Evolutionary conservation across 2,329 filamentous ascomycete genomes (phyloP), one percentile per base, ranked within the genome.

Genomic region (Fusarium nelsonii): DNA sequence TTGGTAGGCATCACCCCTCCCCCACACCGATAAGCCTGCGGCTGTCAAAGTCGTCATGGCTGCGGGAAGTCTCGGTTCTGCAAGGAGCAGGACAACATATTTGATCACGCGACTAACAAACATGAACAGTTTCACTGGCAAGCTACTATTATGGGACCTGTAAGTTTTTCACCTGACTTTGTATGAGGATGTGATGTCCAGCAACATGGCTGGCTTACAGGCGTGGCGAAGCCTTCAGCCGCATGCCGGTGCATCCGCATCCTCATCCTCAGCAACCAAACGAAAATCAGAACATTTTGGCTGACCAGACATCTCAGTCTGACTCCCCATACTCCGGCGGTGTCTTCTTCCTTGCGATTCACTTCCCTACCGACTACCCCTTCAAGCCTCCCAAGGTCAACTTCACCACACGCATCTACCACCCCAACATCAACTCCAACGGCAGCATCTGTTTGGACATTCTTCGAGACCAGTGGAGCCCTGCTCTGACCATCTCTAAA

Each of bases 381-480:
- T 99, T 99, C 89, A 99, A 99, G 91, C 96, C 96, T 69, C 96
- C 96, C 75, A 99, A 99, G 90, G 94, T 99, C 84, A 97, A 97
- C 91, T 99, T 99, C 89, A 98, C 94, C 76, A 99, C 96, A 72
- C 92, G 95, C 80, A 98, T 99, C 86, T 99, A 99, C 83, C 96
- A 99, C 85, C 96, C 96, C 78, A 99, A 99, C 85, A 99, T 99
- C 93, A 99, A 99, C 90, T 97, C 93, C 74, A 98, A 98, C 82
- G 96, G 96, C 83, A 97, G 94, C 84, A 99, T 99, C 83, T 99
- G 96, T 83, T 85, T 99, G 81, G 96, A 99, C 79, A 99, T 99
- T 79, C 87, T 99, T 79, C 91, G 96, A 85, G 96, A 99, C 83
- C 96, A 99, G 85, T 99, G 96, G 96, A 97, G 94, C 82, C 96